Evolutionary conservation across 2,329 filamentous ascomycete genomes (phyloP), one percentile per base, ranked within the genome.

Genomic region (Fusarium phyllophilum): DNA sequence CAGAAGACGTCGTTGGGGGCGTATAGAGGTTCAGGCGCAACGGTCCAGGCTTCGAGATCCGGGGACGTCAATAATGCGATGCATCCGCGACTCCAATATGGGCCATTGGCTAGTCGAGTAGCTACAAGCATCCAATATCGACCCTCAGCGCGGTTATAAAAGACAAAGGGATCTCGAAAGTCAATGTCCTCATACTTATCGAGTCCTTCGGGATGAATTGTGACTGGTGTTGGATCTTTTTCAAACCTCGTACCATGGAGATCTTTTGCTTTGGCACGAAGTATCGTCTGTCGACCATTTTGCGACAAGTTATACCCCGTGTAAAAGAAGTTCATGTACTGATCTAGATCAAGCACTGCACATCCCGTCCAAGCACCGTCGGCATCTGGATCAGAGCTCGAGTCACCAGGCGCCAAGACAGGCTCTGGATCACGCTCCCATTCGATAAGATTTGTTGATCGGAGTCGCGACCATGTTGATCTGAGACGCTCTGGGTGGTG

Each of bases 91-190:
- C 73, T 79, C 81, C 80, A 83, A 64, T 78, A 76, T 0, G 81
- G 80, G 2, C 81, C 81, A 10, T 57, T 66, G 8, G 73, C 71
- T 6, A 82, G 77, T n/a, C 81, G 77, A 8, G 81, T 79, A 33
- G 78, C 80, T 18, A 82, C 79, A n/a, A 83, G 76, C 81, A 83
- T 83, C 81, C 81, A 83, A 56, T 79, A 83, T n/a, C 72, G 66
- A 2, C 65, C 49, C 52, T 81, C 80, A 24, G 61, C 63, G 2
- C 67, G 66, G 67, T 82, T 81, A 68, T 72, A 82, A 62, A 81
- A 82, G 57, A 83, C 73, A 60, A 78, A 82, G 4, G 81, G 80
- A 64, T 83, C 81, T 34, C 81, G 78, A 70, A 82, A 82, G 69
- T 83, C 81, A 44, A 82, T 79, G 26, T 80, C 76, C 48, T 83